Evolutionary conservation across 208 protist species (phyloP), one percentile per base, ranked within the genome.

Genomic region (Trypanosoma platydactyli): DNA sequence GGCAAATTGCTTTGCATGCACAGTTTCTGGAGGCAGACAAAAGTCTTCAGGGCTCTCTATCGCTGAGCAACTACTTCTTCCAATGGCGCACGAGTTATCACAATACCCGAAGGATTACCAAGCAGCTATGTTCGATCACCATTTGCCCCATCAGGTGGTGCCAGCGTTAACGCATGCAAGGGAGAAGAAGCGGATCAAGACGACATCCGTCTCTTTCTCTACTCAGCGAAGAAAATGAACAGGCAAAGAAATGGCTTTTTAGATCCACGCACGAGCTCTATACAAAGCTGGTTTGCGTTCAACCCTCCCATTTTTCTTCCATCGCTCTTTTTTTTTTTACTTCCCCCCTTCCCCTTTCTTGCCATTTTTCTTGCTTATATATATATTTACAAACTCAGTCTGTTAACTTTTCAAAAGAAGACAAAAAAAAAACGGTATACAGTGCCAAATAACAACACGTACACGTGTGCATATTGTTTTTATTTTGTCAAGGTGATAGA

Each of bases 1-100:
- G 11, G 60, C 52, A 20, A 41, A 25, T 1, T 54, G 20, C n/a
- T 68, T 73, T 35, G 16, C 6, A 13, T 24, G 20, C 27, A 29
- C 15, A 0, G 3, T 41, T n/a, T 9, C 3, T 44, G 41, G 38
- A 2, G 41, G 46, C n/a, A 46, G 29, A 13, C 20, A 56, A 33
- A 3, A 13, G 22, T 44, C 44, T 42, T 24, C 46, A 41, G 52
- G 18, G 27, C 54, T 73, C 6, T 41, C 46, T 42, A 60, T 44
- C 13, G 62, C 69, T 0, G 68, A 72, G 50, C 56, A 73, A 7
- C 71, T 92, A n/a, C 51, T 92, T 12, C 59, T 83, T 1, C 86
- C 86, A 9, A 71, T 92, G 56, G 69, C 77, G 56, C 83, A 79
- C 52, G 86, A 89, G 46, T 82, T 92, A 71, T 58, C 57, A 22